These are phyloP conservation scores for Omphalea diandra DNA, from an alignment of 441 rosid genomes.

Conservation along the genomic window DNA sequence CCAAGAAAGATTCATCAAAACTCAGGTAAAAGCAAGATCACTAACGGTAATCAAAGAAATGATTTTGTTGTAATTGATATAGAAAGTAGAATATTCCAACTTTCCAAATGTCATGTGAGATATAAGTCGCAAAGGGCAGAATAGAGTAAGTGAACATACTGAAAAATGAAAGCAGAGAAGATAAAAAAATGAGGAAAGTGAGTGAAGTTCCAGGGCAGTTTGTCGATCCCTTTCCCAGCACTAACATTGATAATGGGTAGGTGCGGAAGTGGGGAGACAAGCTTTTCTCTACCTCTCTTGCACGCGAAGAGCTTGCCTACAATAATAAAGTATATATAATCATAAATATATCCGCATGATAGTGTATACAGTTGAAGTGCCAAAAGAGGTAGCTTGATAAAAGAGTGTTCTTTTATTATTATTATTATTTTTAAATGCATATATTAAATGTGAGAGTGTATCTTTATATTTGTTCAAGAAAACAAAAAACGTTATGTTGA, in stretches of 20 bases:
- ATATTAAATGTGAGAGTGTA: too few species aligned
- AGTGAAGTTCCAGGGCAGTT: slow-evolving; percentile 6
- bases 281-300: slow-evolving; percentile 12
- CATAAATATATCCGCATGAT: background rate
- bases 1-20: too few species aligned
- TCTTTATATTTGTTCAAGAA: too few species aligned
- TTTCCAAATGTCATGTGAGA: background rate
- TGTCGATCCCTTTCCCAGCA: slow-evolving; percentile 10
- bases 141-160: background rate
- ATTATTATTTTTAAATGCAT: too few species aligned
- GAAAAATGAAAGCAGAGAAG: slow-evolving; percentile 16
- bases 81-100: slow-evolving; percentile 2
- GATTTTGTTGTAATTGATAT: background rate
- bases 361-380: too few species aligned
- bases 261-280: slow-evolving; percentile 22
- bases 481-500: too few species aligned
- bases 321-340: background rate
- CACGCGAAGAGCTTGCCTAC: slow-evolving; percentile 30
- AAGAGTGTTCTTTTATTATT: too few species aligned
- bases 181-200: slow-evolving; percentile 6
- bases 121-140: background rate
- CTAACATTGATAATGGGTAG: slow-evolving; percentile 14
- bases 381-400: too few species aligned
- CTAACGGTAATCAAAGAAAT: background rate
- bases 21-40: background rate